Conservation (phyloP, 805 yeast genomes). For the Starmerella gropengiesseri region DNA sequence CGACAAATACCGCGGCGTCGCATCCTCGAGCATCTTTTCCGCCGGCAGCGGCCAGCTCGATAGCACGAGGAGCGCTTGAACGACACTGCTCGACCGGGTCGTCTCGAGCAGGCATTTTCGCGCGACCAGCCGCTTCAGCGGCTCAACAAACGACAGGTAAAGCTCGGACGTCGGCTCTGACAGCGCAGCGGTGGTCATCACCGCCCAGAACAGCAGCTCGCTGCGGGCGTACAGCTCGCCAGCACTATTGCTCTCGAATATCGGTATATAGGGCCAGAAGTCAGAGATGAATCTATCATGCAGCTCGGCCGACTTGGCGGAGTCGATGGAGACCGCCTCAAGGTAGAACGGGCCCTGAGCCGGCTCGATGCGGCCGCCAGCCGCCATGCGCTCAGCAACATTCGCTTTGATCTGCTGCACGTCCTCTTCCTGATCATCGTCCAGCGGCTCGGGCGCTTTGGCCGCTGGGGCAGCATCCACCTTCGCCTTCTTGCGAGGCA, state of each 20-base stretch:
- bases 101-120: conserved; percentile 90
- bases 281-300: conserved; percentile 58
- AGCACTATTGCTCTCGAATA: conserved; percentile 58
- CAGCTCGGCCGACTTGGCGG: conserved; percentile 57
- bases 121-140: conserved; percentile 76
- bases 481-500: background rate
- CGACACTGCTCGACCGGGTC: conserved; percentile 86
- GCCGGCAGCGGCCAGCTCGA: conserved; percentile 90
- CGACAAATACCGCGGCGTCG: conserved; percentile 79
- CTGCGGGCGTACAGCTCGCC: conserved; percentile 72
- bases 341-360: conserved; percentile 29
- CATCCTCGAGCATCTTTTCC: conserved; percentile 82
- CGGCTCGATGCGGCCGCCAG: conserved; percentile 18
- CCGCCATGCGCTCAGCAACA: conserved; percentile 20
- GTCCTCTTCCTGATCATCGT: conserved; percentile 9
- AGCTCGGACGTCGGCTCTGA: conserved; percentile 80
- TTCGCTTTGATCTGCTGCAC: conserved; percentile 15
- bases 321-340: conserved; percentile 62
- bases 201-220: conserved; percentile 81
- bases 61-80: conserved; percentile 76
- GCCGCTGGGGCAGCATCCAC: background rate
- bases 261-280: conserved; percentile 69
- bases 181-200: conserved; percentile 71
- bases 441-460: background rate
- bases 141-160: conserved; percentile 61